These are phyloP conservation scores for Biscogniauxia sp. DNA, from an alignment of 2,329 filamentous ascomycete genomes.

Conservation along the genomic window DNA sequence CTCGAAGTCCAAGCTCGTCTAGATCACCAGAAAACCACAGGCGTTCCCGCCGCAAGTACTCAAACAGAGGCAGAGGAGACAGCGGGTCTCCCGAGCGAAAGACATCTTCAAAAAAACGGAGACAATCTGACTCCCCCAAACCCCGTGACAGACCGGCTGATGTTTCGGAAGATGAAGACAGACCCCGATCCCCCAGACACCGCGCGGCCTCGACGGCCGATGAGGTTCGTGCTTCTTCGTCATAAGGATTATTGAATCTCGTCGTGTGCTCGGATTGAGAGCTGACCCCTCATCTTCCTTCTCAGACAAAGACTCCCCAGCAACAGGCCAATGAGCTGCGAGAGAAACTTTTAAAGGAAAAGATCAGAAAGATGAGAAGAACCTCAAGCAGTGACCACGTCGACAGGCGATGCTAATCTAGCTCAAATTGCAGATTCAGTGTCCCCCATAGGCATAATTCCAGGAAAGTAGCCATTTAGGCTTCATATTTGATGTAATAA, in stretches of 20 bases:
- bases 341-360: slow-evolving; percentile 51
- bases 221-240: slow-evolving; percentile 42
- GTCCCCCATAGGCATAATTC: slow-evolving; percentile 11
- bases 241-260: slow-evolving; percentile 26
- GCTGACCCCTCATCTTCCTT: slow-evolving; percentile 35
- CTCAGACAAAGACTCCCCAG: slow-evolving; percentile 37
- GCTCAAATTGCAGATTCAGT: slow-evolving; percentile 35
- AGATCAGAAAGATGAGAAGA: slow-evolving; percentile 55
- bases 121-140: slow-evolving; percentile 50
- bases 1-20: slow-evolving; percentile 32
- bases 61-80: slow-evolving; percentile 20
- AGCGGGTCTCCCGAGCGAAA: slow-evolving; percentile 23
- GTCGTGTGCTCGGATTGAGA: slow-evolving; percentile 23
- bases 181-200: slow-evolving; percentile 35
- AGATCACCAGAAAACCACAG: slow-evolving; percentile 20
- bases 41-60: slow-evolving; percentile 19
- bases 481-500: slow-evolving; percentile 15
- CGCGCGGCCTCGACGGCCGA: slow-evolving; percentile 34
- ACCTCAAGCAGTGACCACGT: slow-evolving; percentile 41
- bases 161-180: slow-evolving; percentile 49
- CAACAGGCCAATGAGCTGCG: slow-evolving; percentile 44
- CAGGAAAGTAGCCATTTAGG: slow-evolving; percentile 9
- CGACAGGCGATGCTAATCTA: slow-evolving; percentile 47
- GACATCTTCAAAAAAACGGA: slow-evolving; percentile 43
- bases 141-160: slow-evolving; percentile 55